phyloP scores from a whole-genome alignment of 768 basidiomycete species.

The Suillus alpinus region DNA sequence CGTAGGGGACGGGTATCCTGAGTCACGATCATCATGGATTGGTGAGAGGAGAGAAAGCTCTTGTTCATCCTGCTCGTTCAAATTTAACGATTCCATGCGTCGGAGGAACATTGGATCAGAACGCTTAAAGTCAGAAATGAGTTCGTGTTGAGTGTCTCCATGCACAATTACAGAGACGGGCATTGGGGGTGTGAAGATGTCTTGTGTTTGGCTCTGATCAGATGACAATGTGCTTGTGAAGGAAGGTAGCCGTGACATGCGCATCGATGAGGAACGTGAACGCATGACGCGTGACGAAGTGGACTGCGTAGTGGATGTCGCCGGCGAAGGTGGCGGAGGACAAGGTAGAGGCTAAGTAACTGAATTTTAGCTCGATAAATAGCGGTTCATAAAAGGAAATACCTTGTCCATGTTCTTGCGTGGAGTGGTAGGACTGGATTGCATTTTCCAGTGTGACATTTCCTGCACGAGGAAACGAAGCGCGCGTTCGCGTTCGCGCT shows the following conservation, averaged over 20 bases:
- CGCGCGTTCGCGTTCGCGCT: conserved; percentile 32
- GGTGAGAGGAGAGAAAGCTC: conserved; percentile 17
- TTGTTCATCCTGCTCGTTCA: conserved; percentile 9
- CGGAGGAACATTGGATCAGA: conserved; percentile 4
- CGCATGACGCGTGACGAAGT: conserved; percentile 25
- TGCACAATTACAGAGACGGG: conserved; percentile 32
- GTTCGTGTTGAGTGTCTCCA: conserved; percentile 25
- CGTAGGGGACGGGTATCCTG: conserved; percentile 24
- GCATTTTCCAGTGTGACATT: conserved; percentile 28
- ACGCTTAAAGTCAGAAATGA: conserved; percentile 15
- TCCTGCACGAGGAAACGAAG: conserved; percentile 36
- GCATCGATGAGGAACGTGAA: conserved; percentile 28
- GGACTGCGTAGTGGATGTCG: conserved; percentile 23
- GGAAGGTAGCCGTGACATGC: conserved; percentile 30
- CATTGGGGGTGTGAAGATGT: conserved; percentile 19
- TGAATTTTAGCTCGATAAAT: neutral
- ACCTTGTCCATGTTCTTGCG: conserved; percentile 11
- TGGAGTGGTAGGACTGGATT: conserved; percentile 9
- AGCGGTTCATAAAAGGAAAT: neutral
- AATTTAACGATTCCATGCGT: neutral
- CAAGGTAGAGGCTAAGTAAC: conserved; percentile 7
- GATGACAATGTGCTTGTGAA: conserved; percentile 33
- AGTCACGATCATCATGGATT: conserved; percentile 20
- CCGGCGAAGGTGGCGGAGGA: conserved; percentile 25
- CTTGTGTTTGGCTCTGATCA: conserved; percentile 28